Conservation (phyloP, 1,284 basidiomycete species). For the Tausonia pullulans region DNA sequence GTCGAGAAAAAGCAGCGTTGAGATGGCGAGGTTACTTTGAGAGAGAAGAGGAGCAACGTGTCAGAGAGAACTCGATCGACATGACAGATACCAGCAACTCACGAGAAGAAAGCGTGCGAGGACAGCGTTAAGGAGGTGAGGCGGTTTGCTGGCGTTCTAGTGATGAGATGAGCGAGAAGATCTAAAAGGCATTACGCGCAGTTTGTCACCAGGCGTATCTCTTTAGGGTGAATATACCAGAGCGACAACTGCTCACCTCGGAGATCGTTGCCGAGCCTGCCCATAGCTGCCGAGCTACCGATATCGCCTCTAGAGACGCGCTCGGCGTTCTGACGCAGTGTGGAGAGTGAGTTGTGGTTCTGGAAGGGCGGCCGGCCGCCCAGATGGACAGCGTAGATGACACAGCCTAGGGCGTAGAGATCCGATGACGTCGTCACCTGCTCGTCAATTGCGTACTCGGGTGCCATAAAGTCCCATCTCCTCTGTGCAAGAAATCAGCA, state of each 20-base stretch:
- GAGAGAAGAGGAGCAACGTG: too few species aligned
- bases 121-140: conserved; percentile 69
- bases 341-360: conserved; percentile 71
- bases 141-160: conserved; percentile 58
- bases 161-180: conserved; percentile 64
- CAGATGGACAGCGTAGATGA: conserved; percentile 81
- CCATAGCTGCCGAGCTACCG: conserved; percentile 31
- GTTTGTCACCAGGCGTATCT: too few species aligned
- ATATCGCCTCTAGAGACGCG: conserved; percentile 35
- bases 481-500: conserved; percentile 56
- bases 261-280: conserved; percentile 24
- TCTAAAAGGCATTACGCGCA: conserved; percentile 37
- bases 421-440: conserved; percentile 75
- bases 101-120: conserved; percentile 76
- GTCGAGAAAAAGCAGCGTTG: conserved; percentile 92
- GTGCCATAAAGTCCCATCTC: conserved; percentile 92
- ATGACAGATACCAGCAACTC: too few species aligned
- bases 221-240: too few species aligned
- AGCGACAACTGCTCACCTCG: conserved; percentile 17
- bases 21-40: conserved; percentile 68
- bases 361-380: conserved; percentile 79
- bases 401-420: conserved; percentile 85
- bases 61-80: too few species aligned
- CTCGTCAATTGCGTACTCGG: conserved; percentile 89
- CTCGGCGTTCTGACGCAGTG: conserved; percentile 67